A percentile compares a stretch with the other conserved stretches of the same genome.
These are phyloP conservation scores for Urochloa ruziziensis DNA, from an alignment of 176 grass and related monocot species.

Conservation along the genomic window DNA sequence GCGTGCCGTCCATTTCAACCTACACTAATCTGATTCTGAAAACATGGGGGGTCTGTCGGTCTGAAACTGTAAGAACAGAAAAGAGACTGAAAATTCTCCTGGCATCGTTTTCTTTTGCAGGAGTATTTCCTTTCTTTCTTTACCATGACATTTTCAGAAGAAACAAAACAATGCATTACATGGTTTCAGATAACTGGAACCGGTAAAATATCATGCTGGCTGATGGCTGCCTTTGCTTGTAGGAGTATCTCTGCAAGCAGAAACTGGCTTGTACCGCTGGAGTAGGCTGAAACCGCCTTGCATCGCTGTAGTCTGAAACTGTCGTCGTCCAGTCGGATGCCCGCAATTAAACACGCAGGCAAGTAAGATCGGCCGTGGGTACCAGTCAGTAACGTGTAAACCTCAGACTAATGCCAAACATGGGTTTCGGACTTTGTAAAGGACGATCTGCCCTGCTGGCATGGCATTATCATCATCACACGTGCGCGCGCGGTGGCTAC, in stretches of 20 bases:
- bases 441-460: background rate
- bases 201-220: background rate
- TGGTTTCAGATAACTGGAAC: background rate
- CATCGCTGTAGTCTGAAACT: background rate
- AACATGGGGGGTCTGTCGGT: background rate
- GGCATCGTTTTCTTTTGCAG: background rate
- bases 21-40: background rate
- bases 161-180: background rate
- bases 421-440: background rate
- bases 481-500: background rate
- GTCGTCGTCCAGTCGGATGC: background rate
- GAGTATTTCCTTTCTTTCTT: background rate
- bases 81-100: background rate
- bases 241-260: background rate
- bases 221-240: background rate
- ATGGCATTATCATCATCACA: background rate
- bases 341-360: background rate
- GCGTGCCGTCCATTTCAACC: conserved; percentile 31
- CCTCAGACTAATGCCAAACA: background rate
- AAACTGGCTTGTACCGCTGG: background rate
- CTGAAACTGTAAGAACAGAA: conserved; percentile 19
- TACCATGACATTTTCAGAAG: background rate
- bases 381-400: background rate
- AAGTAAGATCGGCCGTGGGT: background rate
- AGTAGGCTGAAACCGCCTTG: background rate